Evolutionary conservation across 768 basidiomycete species (phyloP).

Genomic region (Candolleomyces eurysporus): DNA sequence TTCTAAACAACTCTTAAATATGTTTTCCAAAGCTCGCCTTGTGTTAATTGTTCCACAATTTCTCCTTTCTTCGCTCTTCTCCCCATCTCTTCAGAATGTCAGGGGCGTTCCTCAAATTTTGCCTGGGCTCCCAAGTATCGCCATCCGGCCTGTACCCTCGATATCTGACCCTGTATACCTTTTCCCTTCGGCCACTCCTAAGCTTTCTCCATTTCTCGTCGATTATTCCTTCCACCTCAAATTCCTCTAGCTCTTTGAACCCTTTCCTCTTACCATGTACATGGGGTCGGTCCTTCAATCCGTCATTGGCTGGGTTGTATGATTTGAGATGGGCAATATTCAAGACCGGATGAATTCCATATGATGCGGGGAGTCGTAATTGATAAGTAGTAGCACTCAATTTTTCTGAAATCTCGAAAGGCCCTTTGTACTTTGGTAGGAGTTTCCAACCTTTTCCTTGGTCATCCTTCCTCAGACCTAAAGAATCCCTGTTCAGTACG

Average conservation of each 20-base stretch:
- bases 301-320: conserved; percentile 19
- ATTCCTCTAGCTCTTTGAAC: conserved; percentile 12
- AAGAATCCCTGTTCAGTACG: conserved; percentile 20
- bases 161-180: not conserved
- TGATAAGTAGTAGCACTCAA: conserved; percentile 25
- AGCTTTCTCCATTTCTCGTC: not conserved
- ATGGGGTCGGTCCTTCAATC: conserved; percentile 15
- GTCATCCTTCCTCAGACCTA: conserved; percentile 15
- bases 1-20: too few relatives aligned
- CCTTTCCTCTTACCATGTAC: not conserved
- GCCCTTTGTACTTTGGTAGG: conserved; percentile 26
- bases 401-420: conserved; percentile 26
- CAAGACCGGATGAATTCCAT: conserved; percentile 29
- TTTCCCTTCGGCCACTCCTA: not conserved
- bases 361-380: conserved; percentile 24
- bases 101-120: not conserved
- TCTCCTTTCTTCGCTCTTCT: not conserved
- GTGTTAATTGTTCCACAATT: too few relatives aligned
- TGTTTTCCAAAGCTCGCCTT: too few relatives aligned
- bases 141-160: not conserved
- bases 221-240: conserved; percentile 21
- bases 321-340: conserved; percentile 30
- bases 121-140: not conserved
- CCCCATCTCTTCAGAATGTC: not conserved
- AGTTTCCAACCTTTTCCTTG: conserved; percentile 28